Conservation (phyloP, 371 early-diverging fungal genomes). For the Mucor velutinosus region DNA sequence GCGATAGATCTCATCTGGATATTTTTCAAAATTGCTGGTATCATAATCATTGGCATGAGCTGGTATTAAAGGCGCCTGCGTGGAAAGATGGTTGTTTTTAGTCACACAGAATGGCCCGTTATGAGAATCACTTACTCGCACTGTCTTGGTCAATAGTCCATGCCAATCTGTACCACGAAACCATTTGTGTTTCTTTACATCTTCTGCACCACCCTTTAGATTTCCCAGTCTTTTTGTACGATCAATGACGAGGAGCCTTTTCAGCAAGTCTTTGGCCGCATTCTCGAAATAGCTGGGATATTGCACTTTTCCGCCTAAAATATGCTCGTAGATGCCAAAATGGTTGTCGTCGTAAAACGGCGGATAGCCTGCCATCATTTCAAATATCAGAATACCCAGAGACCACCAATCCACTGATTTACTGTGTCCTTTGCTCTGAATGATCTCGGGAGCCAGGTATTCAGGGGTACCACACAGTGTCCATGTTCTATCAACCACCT, state of each 20-base stretch:
- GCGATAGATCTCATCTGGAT: slow-evolving; percentile 48
- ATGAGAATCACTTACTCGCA: slow-evolving; percentile 56
- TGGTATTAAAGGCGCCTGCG: slow-evolving; percentile 63
- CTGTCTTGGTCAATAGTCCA: slow-evolving; percentile 67
- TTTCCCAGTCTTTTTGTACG: slow-evolving; percentile 79
- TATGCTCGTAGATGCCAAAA: slow-evolving; percentile 85
- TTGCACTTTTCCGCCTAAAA: slow-evolving; percentile 71
- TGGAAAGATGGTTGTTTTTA: slow-evolving; percentile 49
- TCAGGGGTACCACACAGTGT: slow-evolving; percentile 99
- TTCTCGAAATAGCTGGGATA: slow-evolving; percentile 81
- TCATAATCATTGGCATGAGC: slow-evolving; percentile 64
- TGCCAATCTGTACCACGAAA: slow-evolving; percentile 87
- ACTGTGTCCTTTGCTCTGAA: slow-evolving; percentile 96
- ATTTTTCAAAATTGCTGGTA: slow-evolving; percentile 74
- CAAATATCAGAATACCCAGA: slow-evolving; percentile 95
- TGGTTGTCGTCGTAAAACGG: slow-evolving; percentile 97
- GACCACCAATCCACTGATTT: slow-evolving; percentile 99
- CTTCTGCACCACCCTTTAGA: slow-evolving; percentile 41
- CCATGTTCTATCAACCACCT: slow-evolving; percentile 80
- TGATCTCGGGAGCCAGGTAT: slow-evolving; percentile 98
- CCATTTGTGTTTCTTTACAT: slow-evolving; percentile 88
- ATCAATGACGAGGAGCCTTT: slow-evolving; percentile 77
- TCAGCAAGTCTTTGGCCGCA: slow-evolving; percentile 77
- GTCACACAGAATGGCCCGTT: slow-evolving; percentile 24
- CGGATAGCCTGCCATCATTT: slow-evolving; percentile 93